Conservation (phyloP, 2,329 filamentous ascomycete species). For the Aspergillus neoniger region DNA sequence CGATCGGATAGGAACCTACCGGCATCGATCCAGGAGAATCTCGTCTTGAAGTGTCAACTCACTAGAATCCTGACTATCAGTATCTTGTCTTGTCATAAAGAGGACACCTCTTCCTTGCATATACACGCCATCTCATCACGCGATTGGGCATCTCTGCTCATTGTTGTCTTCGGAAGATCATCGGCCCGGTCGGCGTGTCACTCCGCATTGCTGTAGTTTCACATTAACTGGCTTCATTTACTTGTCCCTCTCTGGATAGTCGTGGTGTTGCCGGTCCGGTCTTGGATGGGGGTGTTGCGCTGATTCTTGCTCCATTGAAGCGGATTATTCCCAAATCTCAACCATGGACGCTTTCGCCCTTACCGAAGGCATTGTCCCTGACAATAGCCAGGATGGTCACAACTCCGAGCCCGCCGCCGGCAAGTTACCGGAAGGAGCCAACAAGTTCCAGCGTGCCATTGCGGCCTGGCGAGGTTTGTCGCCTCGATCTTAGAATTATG, state of each 20-base stretch:
- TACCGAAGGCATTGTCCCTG: constrained; percentile 42
- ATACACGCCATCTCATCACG: background rate
- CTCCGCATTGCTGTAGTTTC: constrained; percentile 26
- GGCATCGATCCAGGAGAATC: background rate
- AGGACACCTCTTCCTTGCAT: background rate
- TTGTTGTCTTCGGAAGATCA: constrained; percentile 31
- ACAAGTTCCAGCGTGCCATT: constrained; percentile 96
- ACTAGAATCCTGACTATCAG: background rate
- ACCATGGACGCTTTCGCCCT: constrained; percentile 49
- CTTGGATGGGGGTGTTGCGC: constrained; percentile 27
- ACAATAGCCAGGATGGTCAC: constrained; percentile 31
- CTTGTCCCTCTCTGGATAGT: constrained; percentile 8
- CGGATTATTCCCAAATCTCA: constrained; percentile 2
- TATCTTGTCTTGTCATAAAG: background rate
- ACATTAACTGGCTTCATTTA: constrained; percentile 10
- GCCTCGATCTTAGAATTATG: background rate
- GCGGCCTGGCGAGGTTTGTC: constrained; percentile 86
- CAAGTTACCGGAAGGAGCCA: constrained; percentile 61
- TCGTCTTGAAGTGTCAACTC: background rate
- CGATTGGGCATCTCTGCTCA: background rate
- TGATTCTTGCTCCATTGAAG: constrained; percentile 14
- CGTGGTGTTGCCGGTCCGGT: constrained; percentile 17
- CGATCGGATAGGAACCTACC: constrained; percentile 3
- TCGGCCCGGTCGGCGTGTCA: constrained; percentile 38
- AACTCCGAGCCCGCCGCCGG: constrained; percentile 27